These are phyloP conservation scores for Spathaspora sp. DNA, from an alignment of 1,139 yeast species.

Conservation along the genomic window DNA sequence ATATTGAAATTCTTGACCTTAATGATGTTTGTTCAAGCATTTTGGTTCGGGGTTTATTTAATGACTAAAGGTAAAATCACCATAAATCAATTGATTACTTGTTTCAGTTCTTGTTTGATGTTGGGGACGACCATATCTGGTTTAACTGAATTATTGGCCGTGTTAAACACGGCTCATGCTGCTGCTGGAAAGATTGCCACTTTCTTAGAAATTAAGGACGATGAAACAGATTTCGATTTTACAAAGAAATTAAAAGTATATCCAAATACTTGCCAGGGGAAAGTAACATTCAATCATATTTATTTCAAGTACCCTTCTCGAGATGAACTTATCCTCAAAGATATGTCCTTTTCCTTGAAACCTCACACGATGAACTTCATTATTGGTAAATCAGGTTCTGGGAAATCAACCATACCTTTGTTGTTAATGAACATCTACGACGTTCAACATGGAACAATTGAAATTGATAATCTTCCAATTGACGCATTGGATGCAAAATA, in stretches of 20 bases:
- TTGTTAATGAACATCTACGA: constrained; percentile 61
- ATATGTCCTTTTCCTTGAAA: constrained; percentile 45
- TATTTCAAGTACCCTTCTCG: constrained; percentile 64
- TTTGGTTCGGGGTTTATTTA: constrained; percentile 82
- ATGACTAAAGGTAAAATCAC: constrained; percentile 49
- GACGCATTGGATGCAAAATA: constrained; percentile 44
- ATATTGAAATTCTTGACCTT: constrained; percentile 56
- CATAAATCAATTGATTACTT: constrained; percentile 70
- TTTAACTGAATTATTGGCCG: constrained; percentile 52
- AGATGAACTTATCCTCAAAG: constrained; percentile 43
- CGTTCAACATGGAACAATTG: constrained; percentile 60
- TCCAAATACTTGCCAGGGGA: constrained; percentile 18
- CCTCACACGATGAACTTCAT: constrained; percentile 56
- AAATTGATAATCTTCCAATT: constrained; percentile 54
- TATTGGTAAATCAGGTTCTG: constrained; percentile 88
- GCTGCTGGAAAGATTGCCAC: constrained; percentile 46
- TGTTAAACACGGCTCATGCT: constrained; percentile 62
- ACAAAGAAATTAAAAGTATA: constrained; percentile 12
- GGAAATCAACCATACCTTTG: constrained; percentile 79
- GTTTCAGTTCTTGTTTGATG: constrained; percentile 77
- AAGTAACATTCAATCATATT: constrained; percentile 50
- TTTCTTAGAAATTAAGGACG: constrained; percentile 7
- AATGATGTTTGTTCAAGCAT: constrained; percentile 84
- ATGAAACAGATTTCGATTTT: not conserved
- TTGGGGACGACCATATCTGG: constrained; percentile 59